phyloP scores from a whole-genome alignment of 805 yeast genomes.

The Sungouiella blattae region DNA sequence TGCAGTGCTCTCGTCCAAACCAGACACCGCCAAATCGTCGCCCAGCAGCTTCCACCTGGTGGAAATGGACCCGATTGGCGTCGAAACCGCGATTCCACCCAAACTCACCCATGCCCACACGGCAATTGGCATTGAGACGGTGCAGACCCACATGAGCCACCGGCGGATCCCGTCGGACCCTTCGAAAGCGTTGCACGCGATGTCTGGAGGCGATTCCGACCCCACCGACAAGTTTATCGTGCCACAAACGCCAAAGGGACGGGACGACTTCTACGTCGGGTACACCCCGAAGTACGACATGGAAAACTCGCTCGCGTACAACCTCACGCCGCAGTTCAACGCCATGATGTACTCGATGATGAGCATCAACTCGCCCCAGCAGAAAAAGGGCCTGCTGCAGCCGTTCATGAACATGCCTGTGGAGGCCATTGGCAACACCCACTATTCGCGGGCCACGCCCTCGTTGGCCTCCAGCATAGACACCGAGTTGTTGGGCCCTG shows the following conservation, averaged over 20 bases:
- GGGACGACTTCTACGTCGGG: conserved; percentile 20
- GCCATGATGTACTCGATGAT: conserved; percentile 37
- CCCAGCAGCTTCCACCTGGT: not conserved
- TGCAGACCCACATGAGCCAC: not conserved
- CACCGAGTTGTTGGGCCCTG: conserved; percentile 1
- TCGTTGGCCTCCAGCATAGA: not conserved
- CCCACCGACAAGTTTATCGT: conserved; percentile 4
- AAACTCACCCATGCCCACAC: too few relatives aligned
- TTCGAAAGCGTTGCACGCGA: not conserved
- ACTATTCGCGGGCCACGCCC: too few relatives aligned
- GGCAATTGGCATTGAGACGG: conserved; percentile 1
- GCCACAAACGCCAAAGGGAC: conserved; percentile 36
- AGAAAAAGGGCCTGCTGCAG: not conserved
- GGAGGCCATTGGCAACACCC: too few relatives aligned
- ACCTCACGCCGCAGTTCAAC: conserved; percentile 40
- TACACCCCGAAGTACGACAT: conserved; percentile 1
- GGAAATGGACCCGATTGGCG: not conserved
- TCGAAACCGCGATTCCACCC: too few relatives aligned
- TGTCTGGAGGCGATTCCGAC: not conserved
- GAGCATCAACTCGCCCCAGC: conserved; percentile 30
- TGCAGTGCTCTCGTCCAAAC: conserved; percentile 25
- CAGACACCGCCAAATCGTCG: not conserved
- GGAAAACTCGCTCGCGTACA: conserved; percentile 18
- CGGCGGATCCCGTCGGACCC: not conserved
- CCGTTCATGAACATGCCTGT: not conserved